Conservation (phyloP, 176 grass and related monocot genomes). For the Carex myosuroides region DNA sequence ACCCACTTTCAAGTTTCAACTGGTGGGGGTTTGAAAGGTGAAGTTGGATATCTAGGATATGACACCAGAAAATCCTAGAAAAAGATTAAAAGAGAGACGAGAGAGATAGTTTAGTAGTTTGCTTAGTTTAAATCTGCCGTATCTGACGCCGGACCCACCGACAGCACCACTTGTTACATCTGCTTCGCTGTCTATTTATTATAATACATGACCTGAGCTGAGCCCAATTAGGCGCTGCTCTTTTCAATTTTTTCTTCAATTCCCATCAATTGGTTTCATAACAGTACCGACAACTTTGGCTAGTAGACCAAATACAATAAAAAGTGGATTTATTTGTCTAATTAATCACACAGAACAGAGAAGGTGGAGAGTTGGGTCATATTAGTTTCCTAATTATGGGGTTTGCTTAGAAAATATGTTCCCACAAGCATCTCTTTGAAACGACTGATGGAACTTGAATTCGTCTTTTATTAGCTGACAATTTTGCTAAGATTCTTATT, state of each 20-base stretch:
- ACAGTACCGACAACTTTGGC: constrained; percentile 1
- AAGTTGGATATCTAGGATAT: neutral
- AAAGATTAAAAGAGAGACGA: neutral
- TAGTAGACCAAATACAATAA: neutral
- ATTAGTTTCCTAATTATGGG: neutral
- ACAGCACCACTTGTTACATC: neutral
- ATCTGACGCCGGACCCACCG: neutral
- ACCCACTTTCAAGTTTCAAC: no score
- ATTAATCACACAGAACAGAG: neutral
- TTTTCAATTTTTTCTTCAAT: neutral
- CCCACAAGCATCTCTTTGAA: neutral
- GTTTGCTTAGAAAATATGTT: constrained; percentile 5
- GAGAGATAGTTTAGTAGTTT: neutral
- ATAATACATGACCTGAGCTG: neutral
- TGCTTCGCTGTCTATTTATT: neutral
- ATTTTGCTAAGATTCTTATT: neutral
- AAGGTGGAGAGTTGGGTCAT: no score
- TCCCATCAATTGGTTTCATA: neutral
- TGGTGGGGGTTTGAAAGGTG: neutral
- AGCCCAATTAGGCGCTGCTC: neutral
- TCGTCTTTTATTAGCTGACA: neutral
- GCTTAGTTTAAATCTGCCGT: neutral
- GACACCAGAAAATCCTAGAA: neutral
- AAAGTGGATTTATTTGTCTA: neutral
- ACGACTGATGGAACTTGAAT: neutral